Evolutionary conservation across 208 protist genomes (phyloP).

Genomic region (Angomonas ambiguus): DNA sequence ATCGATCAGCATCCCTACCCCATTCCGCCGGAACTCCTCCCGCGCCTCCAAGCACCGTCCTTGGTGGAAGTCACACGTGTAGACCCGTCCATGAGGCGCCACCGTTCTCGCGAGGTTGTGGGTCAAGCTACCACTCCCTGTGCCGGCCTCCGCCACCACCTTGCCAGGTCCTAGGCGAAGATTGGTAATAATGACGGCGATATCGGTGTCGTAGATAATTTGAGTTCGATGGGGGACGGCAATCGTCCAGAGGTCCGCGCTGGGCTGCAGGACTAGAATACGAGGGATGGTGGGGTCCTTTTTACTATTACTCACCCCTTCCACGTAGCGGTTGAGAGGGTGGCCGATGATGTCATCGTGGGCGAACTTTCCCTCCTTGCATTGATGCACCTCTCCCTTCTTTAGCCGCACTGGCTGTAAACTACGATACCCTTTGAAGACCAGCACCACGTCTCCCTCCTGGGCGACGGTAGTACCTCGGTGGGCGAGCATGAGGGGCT

Average conservation of each 20-base stretch:
- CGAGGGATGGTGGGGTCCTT: constrained; percentile 36
- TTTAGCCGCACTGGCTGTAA: constrained; percentile 61
- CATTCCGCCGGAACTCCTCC: constrained; percentile 74
- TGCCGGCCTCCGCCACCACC: constrained; percentile 85
- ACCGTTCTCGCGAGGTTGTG: constrained; percentile 80
- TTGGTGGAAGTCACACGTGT: constrained; percentile 89
- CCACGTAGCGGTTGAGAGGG: constrained; percentile 52
- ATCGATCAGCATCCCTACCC: constrained; percentile 53
- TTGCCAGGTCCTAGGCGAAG: constrained; percentile 70
- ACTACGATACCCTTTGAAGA: constrained; percentile 63
- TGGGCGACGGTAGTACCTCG: constrained; percentile 41
- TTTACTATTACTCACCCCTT: constrained; percentile 55
- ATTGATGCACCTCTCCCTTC: constrained; percentile 63
- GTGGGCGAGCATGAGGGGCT: constrained; percentile 34
- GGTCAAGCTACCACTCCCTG: constrained; percentile 86
- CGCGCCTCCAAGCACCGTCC: constrained; percentile 70
- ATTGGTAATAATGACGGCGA: constrained; percentile 78
- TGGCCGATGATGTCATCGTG: constrained; percentile 83
- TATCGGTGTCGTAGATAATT: constrained; percentile 91
- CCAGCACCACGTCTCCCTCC: constrained; percentile 73
- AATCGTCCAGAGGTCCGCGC: constrained; percentile 87
- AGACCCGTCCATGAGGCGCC: constrained; percentile 73
- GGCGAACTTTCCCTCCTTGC: constrained; percentile 72
- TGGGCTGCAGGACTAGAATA: constrained; percentile 75
- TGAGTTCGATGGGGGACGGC: constrained; percentile 89